phyloP scores from a whole-genome alignment of 2,329 filamentous ascomycete genomes.

The Ophiostoma sp. region DNA sequence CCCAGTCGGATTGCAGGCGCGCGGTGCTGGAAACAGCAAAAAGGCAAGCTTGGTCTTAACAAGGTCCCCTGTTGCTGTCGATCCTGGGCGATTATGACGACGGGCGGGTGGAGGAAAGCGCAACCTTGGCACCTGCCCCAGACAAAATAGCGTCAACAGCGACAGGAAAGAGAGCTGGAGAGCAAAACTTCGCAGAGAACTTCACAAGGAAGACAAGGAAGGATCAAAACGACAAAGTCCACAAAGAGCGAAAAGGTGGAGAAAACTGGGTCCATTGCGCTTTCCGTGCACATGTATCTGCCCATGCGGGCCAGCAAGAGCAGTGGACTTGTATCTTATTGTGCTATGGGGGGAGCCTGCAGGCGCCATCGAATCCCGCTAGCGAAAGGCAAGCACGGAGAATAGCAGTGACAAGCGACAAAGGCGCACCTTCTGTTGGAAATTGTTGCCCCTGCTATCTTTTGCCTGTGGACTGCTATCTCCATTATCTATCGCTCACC shows the following conservation, averaged over 20 bases:
- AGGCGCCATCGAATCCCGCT: not conserved
- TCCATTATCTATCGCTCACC: constrained; percentile 11
- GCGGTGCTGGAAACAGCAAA: not conserved
- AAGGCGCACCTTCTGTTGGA: constrained; percentile 1
- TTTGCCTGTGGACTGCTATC: not conserved
- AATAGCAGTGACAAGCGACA: not conserved
- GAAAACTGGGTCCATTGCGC: constrained; percentile 18
- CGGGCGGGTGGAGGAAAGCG: constrained; percentile 16
- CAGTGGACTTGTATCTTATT: not conserved
- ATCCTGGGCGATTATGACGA: constrained; percentile 2
- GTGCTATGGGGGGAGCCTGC: not conserved
- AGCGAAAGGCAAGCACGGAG: not conserved
- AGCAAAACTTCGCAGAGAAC: not conserved
- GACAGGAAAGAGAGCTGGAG: no score
- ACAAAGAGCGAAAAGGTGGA: constrained; percentile 18
- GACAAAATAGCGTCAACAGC: not conserved
- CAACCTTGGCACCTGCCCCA: constrained; percentile 14
- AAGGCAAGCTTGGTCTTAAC: not conserved
- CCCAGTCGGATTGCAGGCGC: constrained; percentile 3
- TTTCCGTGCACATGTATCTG: not conserved
- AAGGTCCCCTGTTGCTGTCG: not conserved
- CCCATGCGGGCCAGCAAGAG: constrained; percentile 5
- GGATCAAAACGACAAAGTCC: not conserved
- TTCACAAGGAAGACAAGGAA: not conserved
- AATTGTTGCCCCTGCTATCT: constrained; percentile 3